Percentiles rank a stretch among this genome's conserved stretches.
phyloP scores from a whole-genome alignment of 2,329 filamentous ascomycete species.

The Apiospora rasikravindrae region DNA sequence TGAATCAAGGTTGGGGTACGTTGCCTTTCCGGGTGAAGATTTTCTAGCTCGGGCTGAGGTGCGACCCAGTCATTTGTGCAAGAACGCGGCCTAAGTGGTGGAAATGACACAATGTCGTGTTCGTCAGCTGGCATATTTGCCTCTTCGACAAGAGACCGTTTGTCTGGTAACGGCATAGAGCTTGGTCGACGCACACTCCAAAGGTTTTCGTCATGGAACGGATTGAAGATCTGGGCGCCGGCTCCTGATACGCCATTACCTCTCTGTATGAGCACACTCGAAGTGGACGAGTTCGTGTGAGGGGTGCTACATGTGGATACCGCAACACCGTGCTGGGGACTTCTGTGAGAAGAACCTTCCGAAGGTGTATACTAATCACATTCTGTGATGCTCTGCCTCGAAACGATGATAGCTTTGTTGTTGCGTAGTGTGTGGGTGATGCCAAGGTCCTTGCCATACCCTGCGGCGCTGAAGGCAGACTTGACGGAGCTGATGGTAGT shows the following conservation, averaged over 20 bases:
- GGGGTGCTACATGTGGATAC: constrained; percentile 16
- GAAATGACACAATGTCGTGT: constrained; percentile 32
- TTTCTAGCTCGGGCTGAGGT: constrained; percentile 29
- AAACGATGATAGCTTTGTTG: constrained; percentile 35
- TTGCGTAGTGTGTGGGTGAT: neutral
- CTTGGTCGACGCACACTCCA: constrained; percentile 2
- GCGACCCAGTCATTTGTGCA: constrained; percentile 37
- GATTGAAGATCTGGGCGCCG: neutral
- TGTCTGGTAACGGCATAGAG: neutral
- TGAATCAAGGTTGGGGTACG: constrained; percentile 27
- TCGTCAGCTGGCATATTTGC: neutral
- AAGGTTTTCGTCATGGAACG: no score
- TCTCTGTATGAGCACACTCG: neutral
- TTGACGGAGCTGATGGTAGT: constrained; percentile 37
- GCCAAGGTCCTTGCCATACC: neutral
- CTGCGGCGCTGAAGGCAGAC: constrained; percentile 31
- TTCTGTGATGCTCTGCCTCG: constrained; percentile 40
- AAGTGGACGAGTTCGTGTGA: neutral
- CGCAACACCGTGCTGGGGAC: neutral
- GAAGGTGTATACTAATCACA: constrained; percentile 34
- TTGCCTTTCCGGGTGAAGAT: neutral
- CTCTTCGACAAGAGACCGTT: neutral
- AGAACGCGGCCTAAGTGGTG: constrained; percentile 32
- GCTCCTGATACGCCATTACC: neutral
- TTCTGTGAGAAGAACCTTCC: constrained; percentile 20